Base-by-base conservation (phyloP, 2,329 filamentous ascomycete species). In the Diatrype stigma region DNA sequence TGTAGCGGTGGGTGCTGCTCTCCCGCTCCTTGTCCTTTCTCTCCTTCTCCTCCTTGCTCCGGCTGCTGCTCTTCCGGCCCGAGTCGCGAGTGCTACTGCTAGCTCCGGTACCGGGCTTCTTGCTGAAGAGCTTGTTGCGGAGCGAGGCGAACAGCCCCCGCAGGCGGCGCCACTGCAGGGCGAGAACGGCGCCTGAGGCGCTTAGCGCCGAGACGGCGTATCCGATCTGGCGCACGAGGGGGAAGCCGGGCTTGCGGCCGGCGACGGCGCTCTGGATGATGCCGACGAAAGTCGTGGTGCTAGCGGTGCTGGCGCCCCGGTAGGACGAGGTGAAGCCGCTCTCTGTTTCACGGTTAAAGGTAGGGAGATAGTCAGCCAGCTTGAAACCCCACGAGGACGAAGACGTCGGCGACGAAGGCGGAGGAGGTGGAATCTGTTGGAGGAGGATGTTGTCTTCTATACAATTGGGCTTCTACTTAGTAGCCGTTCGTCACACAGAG, bases 231-330 rank as follows among this genome's bases (percentile, higher is more conserved):
- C 47, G 47, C n/a, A 42, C 19, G 8, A 35, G 23, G 19, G 16
- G 2, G 47, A 48, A 16, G 23, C 23, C 47, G 22, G 40, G 21
- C 37, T 16, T 37, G 37, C 47, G 47, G 21, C 46, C 46, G 3
- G 34, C 46, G 12, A 12, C 23, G 14, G 46, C 46, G 46, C 46
- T 19, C 34, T 47, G 46, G 17, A 47, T 28, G 46, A 47, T 47
- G 12, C 46, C 46, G 12, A 47, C 34, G 46, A 40, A 40, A 14
- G 32, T 32, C 16, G 32, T 47, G 21, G 46, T 47, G 6, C 40
- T n/a, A n/a, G n/a, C 40, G 40, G 46, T 47, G 6, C 40, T 10
- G 26, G 17, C 40, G 40, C 46, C 46, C 17, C 46, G 46, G 26
- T 35, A 35, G 46, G 19, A 22, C 6, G 26, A 30, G 26, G 26